These are phyloP conservation scores for Colletotrichum sp. DNA, from an alignment of 2,329 filamentous ascomycete genomes.

Conservation along the genomic window DNA sequence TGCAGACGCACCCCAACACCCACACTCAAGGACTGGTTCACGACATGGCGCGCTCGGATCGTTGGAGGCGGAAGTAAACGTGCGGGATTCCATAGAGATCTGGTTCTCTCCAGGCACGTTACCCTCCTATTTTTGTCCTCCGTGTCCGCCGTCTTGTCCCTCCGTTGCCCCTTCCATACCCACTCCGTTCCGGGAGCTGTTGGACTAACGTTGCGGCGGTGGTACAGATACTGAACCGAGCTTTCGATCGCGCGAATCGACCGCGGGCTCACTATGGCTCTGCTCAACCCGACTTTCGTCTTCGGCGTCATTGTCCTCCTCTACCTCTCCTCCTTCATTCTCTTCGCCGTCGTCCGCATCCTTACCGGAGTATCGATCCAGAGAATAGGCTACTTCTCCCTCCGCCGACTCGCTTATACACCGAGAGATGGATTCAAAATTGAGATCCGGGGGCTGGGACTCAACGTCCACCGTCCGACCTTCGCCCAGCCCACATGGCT, in stretches of 20 bases:
- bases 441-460: constrained; percentile 85
- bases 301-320: constrained; percentile 83
- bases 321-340: constrained; percentile 89
- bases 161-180: neutral
- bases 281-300: constrained; percentile 79
- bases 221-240: constrained; percentile 13
- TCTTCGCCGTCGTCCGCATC: constrained; percentile 92
- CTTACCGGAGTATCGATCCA: constrained; percentile 95
- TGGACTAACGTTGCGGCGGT: neutral
- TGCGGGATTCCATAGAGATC: constrained; percentile 16
- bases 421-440: constrained; percentile 88
- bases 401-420: constrained; percentile 89
- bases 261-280: constrained; percentile 56
- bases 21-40: neutral
- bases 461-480: constrained; percentile 89
- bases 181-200: neutral
- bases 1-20: neutral
- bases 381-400: constrained; percentile 88
- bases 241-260: neutral
- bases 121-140: neutral
- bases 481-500: constrained; percentile 98
- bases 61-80: constrained; percentile 19
- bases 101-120: constrained; percentile 15
- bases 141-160: neutral
- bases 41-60: constrained; percentile 21